A percentile compares a stretch with the other conserved stretches of the same genome.
These are phyloP conservation scores for Colletotrichum cuscutae DNA, from an alignment of 2,329 filamentous ascomycete species.

Conservation along the genomic window DNA sequence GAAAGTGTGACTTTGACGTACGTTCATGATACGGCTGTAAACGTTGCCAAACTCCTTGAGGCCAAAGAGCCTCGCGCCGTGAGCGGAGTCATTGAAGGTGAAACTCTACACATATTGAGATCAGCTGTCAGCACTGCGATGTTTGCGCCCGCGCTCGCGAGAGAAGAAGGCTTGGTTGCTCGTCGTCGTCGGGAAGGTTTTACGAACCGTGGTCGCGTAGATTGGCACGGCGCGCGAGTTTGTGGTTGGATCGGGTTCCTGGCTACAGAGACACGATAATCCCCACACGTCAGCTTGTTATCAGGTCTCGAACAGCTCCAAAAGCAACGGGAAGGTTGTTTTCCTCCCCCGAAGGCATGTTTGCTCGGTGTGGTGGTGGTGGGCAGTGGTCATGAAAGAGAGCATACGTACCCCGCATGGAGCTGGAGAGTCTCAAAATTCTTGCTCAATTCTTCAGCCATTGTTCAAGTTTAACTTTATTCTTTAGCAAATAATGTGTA, in stretches of 20 bases:
- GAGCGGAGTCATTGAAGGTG: conserved; percentile 94
- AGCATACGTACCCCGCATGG: conserved; percentile 76
- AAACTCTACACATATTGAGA: conserved; percentile 70
- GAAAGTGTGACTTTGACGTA: conserved; percentile 52
- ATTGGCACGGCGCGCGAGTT: conserved; percentile 94
- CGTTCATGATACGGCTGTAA: conserved; percentile 97
- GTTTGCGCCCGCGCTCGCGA: background rate
- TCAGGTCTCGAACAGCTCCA: background rate
- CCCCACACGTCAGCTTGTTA: conserved; percentile 18
- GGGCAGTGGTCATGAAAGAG: background rate
- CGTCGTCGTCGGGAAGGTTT: background rate
- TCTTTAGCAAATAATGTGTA: conserved; percentile 32
- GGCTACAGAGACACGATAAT: conserved; percentile 58
- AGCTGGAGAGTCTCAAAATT: conserved; percentile 89
- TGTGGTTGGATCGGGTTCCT: conserved; percentile 82
- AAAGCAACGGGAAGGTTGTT: background rate
- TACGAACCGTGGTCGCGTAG: conserved; percentile 80
- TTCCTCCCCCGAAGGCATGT: background rate
- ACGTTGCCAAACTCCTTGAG: conserved; percentile 98
- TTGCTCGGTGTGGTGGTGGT: background rate
- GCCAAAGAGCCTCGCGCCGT: conserved; percentile 93
- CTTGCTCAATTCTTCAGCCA: conserved; percentile 60
- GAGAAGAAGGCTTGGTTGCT: background rate
- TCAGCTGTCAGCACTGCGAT: background rate
- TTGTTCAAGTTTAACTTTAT: conserved; percentile 39